A percentile compares a stretch with the other conserved stretches of the same genome.
These are phyloP conservation scores for Phytopythium ostracodes DNA, from an alignment of 352 stramenopile species.

Conservation along the genomic window DNA sequence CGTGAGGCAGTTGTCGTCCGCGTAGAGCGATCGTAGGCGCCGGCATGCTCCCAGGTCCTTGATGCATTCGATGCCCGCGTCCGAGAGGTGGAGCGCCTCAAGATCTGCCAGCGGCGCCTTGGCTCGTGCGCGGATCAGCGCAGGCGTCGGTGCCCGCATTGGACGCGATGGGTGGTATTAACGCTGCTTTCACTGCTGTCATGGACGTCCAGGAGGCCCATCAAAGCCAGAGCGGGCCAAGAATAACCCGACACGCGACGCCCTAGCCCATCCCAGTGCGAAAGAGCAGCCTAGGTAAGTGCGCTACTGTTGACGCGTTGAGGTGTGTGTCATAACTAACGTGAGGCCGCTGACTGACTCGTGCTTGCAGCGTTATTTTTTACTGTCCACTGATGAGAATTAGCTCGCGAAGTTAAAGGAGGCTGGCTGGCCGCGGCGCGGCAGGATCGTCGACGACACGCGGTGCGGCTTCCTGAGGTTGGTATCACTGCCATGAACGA, in stretches of 20 bases:
- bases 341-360: neutral
- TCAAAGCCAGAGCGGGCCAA: neutral
- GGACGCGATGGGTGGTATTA: neutral
- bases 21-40: slow-evolving; percentile 47
- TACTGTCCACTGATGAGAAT: neutral
- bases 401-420: slow-evolving; percentile 38
- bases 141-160: slow-evolving; percentile 38
- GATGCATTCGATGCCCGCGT: slow-evolving; percentile 44
- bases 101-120: slow-evolving; percentile 45
- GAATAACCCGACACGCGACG: neutral
- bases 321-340: neutral
- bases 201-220: neutral
- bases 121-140: slow-evolving; percentile 48
- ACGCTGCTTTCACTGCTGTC: neutral
- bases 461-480: slow-evolving; percentile 29
- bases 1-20: slow-evolving; percentile 40
- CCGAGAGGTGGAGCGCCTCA: slow-evolving; percentile 48
- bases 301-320: neutral
- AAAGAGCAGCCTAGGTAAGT: neutral
- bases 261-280: neutral
- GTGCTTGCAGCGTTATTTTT: neutral
- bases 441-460: slow-evolving; percentile 27
- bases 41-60: slow-evolving; percentile 40
- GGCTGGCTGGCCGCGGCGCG: slow-evolving; percentile 26
- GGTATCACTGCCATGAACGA: neutral